phyloP scores from a whole-genome alignment of 2,329 filamentous ascomycete genomes.

The Camillea tinctor region DNA sequence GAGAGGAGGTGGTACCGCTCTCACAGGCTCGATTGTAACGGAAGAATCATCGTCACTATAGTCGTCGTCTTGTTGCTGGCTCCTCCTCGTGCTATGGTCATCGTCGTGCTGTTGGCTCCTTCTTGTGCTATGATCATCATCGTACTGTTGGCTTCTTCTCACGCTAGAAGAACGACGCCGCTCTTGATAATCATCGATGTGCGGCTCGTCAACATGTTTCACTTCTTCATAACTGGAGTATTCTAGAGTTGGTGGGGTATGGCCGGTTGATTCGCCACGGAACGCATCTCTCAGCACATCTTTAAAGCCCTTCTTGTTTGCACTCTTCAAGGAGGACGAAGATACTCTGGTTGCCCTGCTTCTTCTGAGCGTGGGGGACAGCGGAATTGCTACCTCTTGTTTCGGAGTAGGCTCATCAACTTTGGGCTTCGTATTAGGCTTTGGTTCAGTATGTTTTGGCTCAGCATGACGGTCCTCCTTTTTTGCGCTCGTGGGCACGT shows the following conservation, averaged over 20 bases:
- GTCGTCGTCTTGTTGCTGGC: conserved; percentile 32
- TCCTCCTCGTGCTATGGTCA: conserved; percentile 29
- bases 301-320: conserved; percentile 51
- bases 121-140: conserved; percentile 32
- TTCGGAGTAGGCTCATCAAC: conserved; percentile 25
- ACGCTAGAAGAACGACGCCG: conserved; percentile 34
- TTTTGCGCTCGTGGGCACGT: conserved; percentile 3
- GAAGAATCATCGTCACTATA: conserved; percentile 31
- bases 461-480: conserved; percentile 14
- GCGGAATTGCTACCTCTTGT: conserved; percentile 34
- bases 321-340: conserved; percentile 48
- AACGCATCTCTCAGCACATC: conserved; percentile 62
- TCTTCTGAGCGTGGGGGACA: conserved; percentile 47
- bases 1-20: conserved; percentile 14
- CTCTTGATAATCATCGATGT: conserved; percentile 26
- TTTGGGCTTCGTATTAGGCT: conserved; percentile 15
- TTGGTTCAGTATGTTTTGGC: conserved; percentile 11
- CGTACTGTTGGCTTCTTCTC: conserved; percentile 32
- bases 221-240: conserved; percentile 50
- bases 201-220: conserved; percentile 29
- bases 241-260: conserved; percentile 43
- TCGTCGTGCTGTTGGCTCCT: conserved; percentile 33
- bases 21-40: conserved; percentile 29
- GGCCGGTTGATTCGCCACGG: conserved; percentile 56
- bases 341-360: conserved; percentile 53